Evolutionary conservation across 208 protist genomes (phyloP).

Genomic region (Leishmania lainsoni): DNA sequence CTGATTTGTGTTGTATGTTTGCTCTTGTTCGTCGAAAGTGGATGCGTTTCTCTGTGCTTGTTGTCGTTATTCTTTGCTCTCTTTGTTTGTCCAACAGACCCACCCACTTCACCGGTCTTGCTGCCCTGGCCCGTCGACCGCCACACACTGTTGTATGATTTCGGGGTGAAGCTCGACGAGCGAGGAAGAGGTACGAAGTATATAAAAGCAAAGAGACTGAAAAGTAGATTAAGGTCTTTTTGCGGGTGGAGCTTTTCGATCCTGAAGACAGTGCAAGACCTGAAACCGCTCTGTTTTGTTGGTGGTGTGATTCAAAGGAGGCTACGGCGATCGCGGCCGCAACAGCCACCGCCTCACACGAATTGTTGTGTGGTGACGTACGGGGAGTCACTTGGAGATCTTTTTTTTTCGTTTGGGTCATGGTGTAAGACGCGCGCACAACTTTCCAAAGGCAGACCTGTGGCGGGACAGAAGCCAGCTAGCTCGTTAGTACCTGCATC

Average conservation of each 20-base stretch:
- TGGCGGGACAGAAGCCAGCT: neutral
- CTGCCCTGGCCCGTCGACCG: neutral
- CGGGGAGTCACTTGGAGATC: neutral
- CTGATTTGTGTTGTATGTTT: neutral
- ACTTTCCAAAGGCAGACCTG: neutral
- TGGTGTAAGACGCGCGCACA: neutral
- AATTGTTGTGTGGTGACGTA: neutral
- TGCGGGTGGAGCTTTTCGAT: neutral
- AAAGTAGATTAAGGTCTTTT: neutral
- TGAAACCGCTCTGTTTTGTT: neutral
- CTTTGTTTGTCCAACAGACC: neutral
- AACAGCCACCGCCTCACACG: neutral
- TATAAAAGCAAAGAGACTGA: slow-evolving; percentile 9
- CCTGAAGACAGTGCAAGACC: neutral
- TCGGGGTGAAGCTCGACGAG: neutral
- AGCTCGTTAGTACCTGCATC: neutral
- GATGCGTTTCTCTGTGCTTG: slow-evolving; percentile 10
- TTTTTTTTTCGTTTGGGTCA: neutral
- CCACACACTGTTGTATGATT: neutral
- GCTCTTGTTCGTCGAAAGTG: slow-evolving; percentile 9
- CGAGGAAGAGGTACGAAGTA: neutral
- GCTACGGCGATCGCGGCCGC: neutral
- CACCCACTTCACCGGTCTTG: neutral
- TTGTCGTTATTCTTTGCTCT: neutral
- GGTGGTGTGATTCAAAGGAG: neutral